These are phyloP conservation scores for Ceratocystis colombiana DNA, from an alignment of 2,329 filamentous ascomycete genomes.

Conservation along the genomic window DNA sequence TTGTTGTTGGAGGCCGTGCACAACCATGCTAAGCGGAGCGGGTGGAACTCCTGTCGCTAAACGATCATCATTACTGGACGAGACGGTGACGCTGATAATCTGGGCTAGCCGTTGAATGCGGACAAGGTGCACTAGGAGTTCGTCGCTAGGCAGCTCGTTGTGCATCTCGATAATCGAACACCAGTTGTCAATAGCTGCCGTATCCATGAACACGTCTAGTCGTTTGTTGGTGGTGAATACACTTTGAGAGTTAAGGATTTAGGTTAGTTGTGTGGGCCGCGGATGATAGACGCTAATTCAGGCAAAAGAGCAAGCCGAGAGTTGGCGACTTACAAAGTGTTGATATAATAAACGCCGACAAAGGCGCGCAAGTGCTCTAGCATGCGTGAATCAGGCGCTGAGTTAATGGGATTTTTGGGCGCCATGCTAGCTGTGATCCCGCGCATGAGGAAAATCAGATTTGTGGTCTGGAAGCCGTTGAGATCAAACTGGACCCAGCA, in stretches of 20 bases:
- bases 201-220: conserved; percentile 41
- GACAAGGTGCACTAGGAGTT: conserved; percentile 39
- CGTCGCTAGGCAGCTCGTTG: conserved; percentile 38
- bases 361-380: conserved; percentile 41
- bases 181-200: conserved; percentile 37
- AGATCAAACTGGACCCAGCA: conserved; percentile 36
- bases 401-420: conserved; percentile 27
- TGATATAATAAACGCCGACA: conserved; percentile 42
- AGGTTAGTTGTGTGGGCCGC: not conserved
- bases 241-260: conserved; percentile 27
- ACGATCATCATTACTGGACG: conserved; percentile 28
- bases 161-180: conserved; percentile 37
- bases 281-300: not conserved
- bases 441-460: conserved; percentile 40
- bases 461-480: conserved; percentile 42
- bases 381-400: conserved; percentile 27
- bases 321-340: conserved; percentile 37
- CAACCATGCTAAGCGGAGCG: conserved; percentile 35
- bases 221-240: conserved; percentile 41
- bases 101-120: conserved; percentile 42
- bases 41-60: conserved; percentile 26
- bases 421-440: conserved; percentile 29
- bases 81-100: conserved; percentile 37
- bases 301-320: not conserved
- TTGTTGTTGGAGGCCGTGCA: conserved; percentile 39